These are phyloP conservation scores for Acidomyces sp. DNA, from an alignment of 495 filamentous ascomycete genomes.

Conservation along the genomic window DNA sequence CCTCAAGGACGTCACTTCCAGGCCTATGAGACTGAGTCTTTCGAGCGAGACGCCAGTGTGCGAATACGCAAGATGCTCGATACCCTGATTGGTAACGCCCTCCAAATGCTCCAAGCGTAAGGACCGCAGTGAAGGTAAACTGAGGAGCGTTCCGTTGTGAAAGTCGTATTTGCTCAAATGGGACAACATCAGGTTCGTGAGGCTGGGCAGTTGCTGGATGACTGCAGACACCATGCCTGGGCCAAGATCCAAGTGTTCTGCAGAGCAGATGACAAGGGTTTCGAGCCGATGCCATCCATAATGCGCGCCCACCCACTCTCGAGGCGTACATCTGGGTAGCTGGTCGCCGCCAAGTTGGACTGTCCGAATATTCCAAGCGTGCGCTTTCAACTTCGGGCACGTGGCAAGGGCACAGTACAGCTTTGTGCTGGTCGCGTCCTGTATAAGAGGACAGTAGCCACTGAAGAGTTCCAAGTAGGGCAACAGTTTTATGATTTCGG, in stretches of 20 bases:
- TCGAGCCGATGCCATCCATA: conserved; percentile 56
- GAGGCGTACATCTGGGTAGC: conserved; percentile 26
- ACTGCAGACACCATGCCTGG: conserved; percentile 46
- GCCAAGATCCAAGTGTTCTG: conserved; percentile 35
- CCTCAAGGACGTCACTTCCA: conserved; percentile 71
- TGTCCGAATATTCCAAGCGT: conserved; percentile 58
- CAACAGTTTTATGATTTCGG: conserved; percentile 74
- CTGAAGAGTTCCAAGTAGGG: conserved; percentile 67
- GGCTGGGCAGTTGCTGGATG: conserved; percentile 51
- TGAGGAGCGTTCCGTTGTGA: conserved; percentile 53
- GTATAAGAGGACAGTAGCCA: conserved; percentile 35
- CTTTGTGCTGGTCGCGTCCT: conserved; percentile 55
- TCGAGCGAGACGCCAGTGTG: conserved; percentile 11
- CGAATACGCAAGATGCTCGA: conserved; percentile 50
- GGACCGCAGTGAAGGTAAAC: conserved; percentile 57
- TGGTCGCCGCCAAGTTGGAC: conserved; percentile 23
- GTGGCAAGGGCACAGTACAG: conserved; percentile 69
- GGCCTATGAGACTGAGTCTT: conserved; percentile 51
- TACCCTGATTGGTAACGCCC: conserved; percentile 64
- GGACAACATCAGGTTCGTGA: conserved; percentile 64
- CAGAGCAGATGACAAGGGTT: conserved; percentile 62
- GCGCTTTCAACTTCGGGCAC: conserved; percentile 57
- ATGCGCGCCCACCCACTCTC: conserved; percentile 58
- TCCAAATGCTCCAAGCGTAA: conserved; percentile 63
- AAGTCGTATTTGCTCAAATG: conserved; percentile 60